phyloP scores from a whole-genome alignment of 2,329 filamentous ascomycete species.

The Nothomitra cinnamomea region DNA sequence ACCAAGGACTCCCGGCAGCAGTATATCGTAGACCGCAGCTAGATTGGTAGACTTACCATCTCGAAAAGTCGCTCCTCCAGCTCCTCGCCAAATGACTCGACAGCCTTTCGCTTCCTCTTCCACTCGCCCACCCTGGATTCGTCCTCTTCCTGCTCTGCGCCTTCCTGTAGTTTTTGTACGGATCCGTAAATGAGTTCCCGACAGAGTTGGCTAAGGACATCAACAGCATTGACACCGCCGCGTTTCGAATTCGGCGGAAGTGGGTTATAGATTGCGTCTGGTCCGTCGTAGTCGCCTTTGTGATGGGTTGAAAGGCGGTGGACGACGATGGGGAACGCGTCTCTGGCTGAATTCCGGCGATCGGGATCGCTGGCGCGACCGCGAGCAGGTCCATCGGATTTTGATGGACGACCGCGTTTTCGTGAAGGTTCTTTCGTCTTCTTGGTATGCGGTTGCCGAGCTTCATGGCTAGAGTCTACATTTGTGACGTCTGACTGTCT shows the following conservation, averaged over 20 bases:
- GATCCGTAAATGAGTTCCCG: slow-evolving; percentile 38
- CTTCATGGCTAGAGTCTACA: neutral
- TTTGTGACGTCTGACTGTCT: neutral
- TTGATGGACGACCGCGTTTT: neutral
- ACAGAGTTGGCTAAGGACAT: slow-evolving; percentile 44
- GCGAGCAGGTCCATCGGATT: neutral
- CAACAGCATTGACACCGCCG: slow-evolving; percentile 40
- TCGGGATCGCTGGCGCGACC: neutral
- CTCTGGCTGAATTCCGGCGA: neutral
- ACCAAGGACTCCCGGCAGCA: neutral
- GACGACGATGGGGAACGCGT: slow-evolving; percentile 1
- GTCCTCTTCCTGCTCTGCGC: slow-evolving; percentile 14
- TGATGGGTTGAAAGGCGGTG: neutral
- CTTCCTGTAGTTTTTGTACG: slow-evolving; percentile 6
- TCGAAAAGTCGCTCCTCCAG: slow-evolving; percentile 37
- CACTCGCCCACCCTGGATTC: slow-evolving; percentile 29
- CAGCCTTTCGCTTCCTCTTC: slow-evolving; percentile 34
- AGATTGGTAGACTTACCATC: slow-evolving; percentile 30
- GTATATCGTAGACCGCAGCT: neutral
- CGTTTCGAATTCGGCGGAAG: neutral
- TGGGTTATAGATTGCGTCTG: neutral
- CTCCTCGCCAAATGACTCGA: slow-evolving; percentile 42
- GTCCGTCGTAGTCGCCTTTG: neutral
- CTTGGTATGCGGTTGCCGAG: neutral
- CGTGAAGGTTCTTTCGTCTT: neutral